A percentile compares a stretch with the other conserved stretches of the same genome.
Conservation (phyloP, 441 rosid species). For the California macrophylla region DNA sequence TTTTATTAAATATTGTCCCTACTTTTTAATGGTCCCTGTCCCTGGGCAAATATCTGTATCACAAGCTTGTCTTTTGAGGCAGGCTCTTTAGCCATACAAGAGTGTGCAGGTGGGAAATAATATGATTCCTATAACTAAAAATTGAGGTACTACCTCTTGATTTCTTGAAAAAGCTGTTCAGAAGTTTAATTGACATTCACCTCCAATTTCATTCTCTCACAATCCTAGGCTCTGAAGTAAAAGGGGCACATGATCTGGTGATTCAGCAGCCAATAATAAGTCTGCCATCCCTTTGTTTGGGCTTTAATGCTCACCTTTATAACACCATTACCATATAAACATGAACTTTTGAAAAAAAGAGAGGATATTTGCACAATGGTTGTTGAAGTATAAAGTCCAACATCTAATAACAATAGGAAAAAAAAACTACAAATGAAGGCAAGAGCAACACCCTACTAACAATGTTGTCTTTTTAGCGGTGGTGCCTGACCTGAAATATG, state of each 20-base stretch:
- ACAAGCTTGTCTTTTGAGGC: neutral
- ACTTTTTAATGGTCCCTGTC: neutral
- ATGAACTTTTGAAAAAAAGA: neutral
- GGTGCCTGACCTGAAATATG: too few relatives aligned
- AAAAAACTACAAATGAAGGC: too few relatives aligned
- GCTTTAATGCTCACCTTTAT: neutral
- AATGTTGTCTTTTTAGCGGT: too few relatives aligned
- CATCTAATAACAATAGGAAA: too few relatives aligned
- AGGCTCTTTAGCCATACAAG: neutral
- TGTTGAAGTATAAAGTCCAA: too few relatives aligned
- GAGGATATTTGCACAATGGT: too few relatives aligned
- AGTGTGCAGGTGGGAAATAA: neutral
- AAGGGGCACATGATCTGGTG: neutral
- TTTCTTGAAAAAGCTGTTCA: neutral
- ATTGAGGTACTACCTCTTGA: neutral
- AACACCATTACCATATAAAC: neutral
- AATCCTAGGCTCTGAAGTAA: neutral
- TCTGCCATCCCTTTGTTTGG: neutral
- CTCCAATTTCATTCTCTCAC: neutral
- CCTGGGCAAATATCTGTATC: neutral
- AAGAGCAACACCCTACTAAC: too few relatives aligned
- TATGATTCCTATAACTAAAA: neutral
- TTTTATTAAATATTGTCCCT: neutral
- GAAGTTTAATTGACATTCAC: neutral
- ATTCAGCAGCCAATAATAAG: neutral